Base-by-base conservation (phyloP, 805 yeast species). In the Vanderwaltozyma verrucispora region DNA sequence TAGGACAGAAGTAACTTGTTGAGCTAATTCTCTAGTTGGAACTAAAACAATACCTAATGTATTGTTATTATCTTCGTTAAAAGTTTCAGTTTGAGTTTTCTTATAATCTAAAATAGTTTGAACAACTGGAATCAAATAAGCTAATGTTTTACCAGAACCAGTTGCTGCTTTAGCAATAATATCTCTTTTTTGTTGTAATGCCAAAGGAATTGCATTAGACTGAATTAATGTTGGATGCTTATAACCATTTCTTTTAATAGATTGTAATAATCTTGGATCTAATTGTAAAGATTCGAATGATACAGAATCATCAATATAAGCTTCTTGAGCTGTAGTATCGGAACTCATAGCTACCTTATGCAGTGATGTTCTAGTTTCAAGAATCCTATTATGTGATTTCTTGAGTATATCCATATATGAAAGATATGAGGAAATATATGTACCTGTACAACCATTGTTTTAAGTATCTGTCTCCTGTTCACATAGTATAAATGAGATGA, bases 71-170 rank as follows among this genome's bases (percentile, higher is more conserved):
- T 43, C 33, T 3, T 15, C 26, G 26, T 45, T 42, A 30, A 33
- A 38, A 6, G 28, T 20, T 12, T 53, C 51, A 7, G 41, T 47
- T 16, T 49, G 54, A 28, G 49, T 56, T 41, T 49, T 56, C 41
- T 49, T 63, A 32, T 63, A 65, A 17, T 67, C 63, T 41, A 89
- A 64, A 29, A 92, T 72, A 29, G 77, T 71, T 58, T 92, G 94
- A 29, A 92, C 59, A 14, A 92, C 79, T 6, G 98, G 98, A 34
- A 89, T 72, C 45, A 80, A 63, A 56, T 89, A 89, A 1, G 96
- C 94, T 10, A 85, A 83, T 0, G 97, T 89, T 60, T 89, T 89
- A 46, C 97, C 97, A 8, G 95, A 82, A 4, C 98, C 98, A 0
- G 98, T 89, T 19, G 85, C 77, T 6, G 97, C 96, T 55, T 83